Conservation (phyloP, 371 early-diverging fungal species). For the Fennellomyces sp. region DNA sequence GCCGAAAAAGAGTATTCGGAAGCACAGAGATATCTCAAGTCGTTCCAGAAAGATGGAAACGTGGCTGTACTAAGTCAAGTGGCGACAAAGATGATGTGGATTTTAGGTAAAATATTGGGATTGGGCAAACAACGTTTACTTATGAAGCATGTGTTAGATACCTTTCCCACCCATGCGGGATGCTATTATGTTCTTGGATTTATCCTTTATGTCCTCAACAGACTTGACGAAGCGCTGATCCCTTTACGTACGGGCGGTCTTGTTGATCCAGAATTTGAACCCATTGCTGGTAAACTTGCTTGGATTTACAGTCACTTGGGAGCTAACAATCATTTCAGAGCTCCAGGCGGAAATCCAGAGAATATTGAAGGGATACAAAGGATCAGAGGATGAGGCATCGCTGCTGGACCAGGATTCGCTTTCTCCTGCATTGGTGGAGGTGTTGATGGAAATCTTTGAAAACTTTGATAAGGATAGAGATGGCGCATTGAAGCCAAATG, state of each 20-base stretch:
- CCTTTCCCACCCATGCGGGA: constrained; percentile 58
- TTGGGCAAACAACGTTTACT: not conserved
- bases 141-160: constrained; percentile 25
- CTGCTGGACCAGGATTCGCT: constrained; percentile 45
- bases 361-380: constrained; percentile 45
- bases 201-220: constrained; percentile 53
- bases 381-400: constrained; percentile 38
- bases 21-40: constrained; percentile 44
- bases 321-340: constrained; percentile 36
- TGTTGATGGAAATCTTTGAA: constrained; percentile 51
- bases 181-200: constrained; percentile 61
- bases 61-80: constrained; percentile 45
- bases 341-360: constrained; percentile 50
- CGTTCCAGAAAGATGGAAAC: constrained; percentile 48
- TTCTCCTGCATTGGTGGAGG: constrained; percentile 41
- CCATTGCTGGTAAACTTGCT: constrained; percentile 56
- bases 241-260: constrained; percentile 52
- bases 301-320: not conserved
- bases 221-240: constrained; percentile 51
- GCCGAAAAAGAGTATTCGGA: constrained; percentile 47
- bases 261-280: constrained; percentile 54
- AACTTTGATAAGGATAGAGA: constrained; percentile 59
- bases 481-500: constrained; percentile 45
- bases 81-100: constrained; percentile 55
- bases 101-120: constrained; percentile 41